Conservation (phyloP, 495 filamentous ascomycete species). For the Amorphotheca resinae region DNA sequence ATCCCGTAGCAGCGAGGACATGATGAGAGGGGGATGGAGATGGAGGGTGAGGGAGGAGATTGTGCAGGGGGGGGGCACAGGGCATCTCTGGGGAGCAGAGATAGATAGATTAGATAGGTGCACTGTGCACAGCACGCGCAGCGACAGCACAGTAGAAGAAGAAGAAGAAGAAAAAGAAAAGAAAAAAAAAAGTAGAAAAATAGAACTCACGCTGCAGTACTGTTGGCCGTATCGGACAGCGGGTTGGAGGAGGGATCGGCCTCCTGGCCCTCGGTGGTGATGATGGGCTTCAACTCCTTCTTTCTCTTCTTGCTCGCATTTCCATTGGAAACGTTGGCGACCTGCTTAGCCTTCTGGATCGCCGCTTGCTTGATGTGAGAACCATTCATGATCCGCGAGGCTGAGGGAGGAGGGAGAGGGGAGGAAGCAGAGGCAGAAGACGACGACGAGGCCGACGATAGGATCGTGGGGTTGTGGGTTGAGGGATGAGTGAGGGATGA, state of each 20-base stretch:
- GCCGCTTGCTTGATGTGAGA: conserved; percentile 60
- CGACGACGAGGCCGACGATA: background rate
- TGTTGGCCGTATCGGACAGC: conserved; percentile 10
- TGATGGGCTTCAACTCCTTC: conserved; percentile 82
- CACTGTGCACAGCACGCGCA: no score
- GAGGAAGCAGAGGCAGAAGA: background rate
- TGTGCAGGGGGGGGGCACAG: background rate
- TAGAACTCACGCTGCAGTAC: background rate
- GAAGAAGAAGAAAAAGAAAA: background rate
- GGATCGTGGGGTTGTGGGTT: background rate
- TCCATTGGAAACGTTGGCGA: conserved; percentile 36
- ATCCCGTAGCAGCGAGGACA: conserved; percentile 19
- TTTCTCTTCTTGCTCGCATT: conserved; percentile 54
- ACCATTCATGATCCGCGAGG: conserved; percentile 51
- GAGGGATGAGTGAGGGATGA: background rate
- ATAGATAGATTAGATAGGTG: background rate
- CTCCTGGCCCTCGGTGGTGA: conserved; percentile 54
- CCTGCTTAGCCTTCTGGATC: conserved; percentile 69
- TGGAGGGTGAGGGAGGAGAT: conserved; percentile 3
- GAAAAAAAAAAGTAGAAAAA: background rate
- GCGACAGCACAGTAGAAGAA: no score
- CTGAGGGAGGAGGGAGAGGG: background rate
- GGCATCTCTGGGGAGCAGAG: no score
- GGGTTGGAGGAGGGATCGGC: no score
- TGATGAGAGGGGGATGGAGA: conserved; percentile 5